Base-by-base conservation (phyloP, 2,329 filamentous ascomycete species). In the Bipolaris gigantea region DNA sequence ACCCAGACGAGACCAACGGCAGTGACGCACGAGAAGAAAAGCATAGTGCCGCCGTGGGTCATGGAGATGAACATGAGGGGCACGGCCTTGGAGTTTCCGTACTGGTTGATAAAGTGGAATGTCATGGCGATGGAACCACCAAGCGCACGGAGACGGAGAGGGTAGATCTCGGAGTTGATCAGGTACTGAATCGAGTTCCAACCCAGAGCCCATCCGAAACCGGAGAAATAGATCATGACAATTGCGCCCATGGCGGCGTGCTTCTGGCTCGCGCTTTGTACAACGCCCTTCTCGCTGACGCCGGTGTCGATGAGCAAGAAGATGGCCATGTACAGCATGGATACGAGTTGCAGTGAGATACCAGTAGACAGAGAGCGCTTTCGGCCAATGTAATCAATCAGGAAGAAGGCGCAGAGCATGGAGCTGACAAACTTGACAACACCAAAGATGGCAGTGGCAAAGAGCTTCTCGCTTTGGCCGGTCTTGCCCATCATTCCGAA, bases 101-200 rank as follows among this genome's bases (percentile, higher is more conserved):
- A 92, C 73, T 91, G 88, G 73, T 90, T 90, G 55, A 83, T 86
- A 67, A 92, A 92, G 73, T 92, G 89, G 55, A 91, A 81, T 0
- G 85, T 89, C 89, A 92, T 92, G 42, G 87, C 85, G 67, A 89
- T 80, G 0, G 85, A 88, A 0, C 87, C 88, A 18, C 86, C 84
- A 9, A 91, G 75, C 4, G 88, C 88, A 50, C 89, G 84, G 45
- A 92, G 85, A 3, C 88, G 83, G 9, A 92, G 80, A 0, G 89
- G 88, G 76, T 90, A 92, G 56, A 92, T 81, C 69, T 92, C 89
- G 1, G 88, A 87, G 13, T 88, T 90, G 51, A 92, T 82, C 4
- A 92, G 80, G 69, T 92, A 92, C 74, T 91, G 89, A 80, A 90
- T 88, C 1, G 81, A 84, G 75, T 90, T 90, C 87, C 85, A 92